phyloP scores from a whole-genome alignment of 345 rosid species.

The Diplotaxis tenuifolia region DNA sequence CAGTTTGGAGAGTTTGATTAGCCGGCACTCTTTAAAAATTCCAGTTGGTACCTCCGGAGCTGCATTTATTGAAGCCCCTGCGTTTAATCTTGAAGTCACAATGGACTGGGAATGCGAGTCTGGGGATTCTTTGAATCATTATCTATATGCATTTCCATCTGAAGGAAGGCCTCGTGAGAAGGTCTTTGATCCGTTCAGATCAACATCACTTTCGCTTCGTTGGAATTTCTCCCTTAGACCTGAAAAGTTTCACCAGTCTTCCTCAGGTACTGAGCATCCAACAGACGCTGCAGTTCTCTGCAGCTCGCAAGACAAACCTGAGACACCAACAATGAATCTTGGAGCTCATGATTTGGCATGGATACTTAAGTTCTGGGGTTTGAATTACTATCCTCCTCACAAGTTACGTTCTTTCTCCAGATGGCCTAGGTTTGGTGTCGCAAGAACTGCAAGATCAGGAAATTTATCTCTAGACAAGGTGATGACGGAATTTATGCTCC shows the following conservation, averaged over 20 bases:
- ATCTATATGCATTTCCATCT: constrained; percentile 76
- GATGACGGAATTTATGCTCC: constrained; percentile 94
- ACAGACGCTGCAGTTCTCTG: constrained; percentile 16
- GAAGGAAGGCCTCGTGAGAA: constrained; percentile 82
- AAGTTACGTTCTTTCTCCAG: constrained; percentile 86
- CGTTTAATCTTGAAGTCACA: constrained; percentile 74
- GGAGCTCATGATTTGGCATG: constrained; percentile 99
- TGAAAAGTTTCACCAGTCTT: constrained; percentile 46
- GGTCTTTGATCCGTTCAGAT: constrained; percentile 91
- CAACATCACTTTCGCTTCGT: constrained; percentile 86
- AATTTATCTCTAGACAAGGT: constrained; percentile 90
- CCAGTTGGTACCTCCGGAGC: constrained; percentile 50
- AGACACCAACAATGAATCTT: constrained; percentile 65
- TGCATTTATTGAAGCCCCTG: constrained; percentile 73
- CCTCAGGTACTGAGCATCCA: constrained; percentile 39
- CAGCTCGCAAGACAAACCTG: constrained; percentile 38
- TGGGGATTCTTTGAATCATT: constrained; percentile 87
- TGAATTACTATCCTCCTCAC: constrained; percentile 93
- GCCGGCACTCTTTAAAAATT: constrained; percentile 52
- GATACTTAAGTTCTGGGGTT: constrained; percentile 72
- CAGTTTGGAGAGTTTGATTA: constrained; percentile 86
- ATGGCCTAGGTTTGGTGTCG: constrained; percentile 93
- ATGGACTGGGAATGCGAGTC: constrained; percentile 97
- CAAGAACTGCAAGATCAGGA: constrained; percentile 81
- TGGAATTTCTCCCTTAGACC: constrained; percentile 92